These are phyloP conservation scores for Carex littledalei DNA, from an alignment of 176 grass and related monocot species.

Conservation along the genomic window DNA sequence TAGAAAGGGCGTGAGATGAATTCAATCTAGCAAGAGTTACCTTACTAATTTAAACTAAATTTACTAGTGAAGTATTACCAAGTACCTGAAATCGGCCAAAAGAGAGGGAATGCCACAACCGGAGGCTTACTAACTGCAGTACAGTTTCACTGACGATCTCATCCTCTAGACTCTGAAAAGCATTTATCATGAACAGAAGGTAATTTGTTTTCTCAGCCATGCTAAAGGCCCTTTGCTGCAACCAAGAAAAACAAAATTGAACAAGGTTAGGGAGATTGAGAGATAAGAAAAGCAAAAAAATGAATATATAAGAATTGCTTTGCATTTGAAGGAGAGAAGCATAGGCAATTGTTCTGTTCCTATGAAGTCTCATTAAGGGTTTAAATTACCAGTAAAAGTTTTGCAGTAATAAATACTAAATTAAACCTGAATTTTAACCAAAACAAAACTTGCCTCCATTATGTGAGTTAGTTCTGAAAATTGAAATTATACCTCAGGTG, in stretches of 20 bases:
- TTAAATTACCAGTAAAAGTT: too few relatives aligned
- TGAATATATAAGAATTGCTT: neutral
- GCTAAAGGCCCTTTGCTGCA: slow-evolving; percentile 57
- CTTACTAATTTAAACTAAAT: neutral
- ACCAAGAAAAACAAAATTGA: slow-evolving; percentile 13
- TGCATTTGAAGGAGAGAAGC: neutral
- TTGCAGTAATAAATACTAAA: too few relatives aligned
- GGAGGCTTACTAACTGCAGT: slow-evolving; percentile 85
- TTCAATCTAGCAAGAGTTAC: slow-evolving; percentile 1
- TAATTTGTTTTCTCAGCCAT: slow-evolving; percentile 96
- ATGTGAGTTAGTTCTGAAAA: too few relatives aligned
- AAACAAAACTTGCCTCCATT: too few relatives aligned
- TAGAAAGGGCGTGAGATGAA: slow-evolving; percentile 31
- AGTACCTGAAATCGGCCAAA: slow-evolving; percentile 74
- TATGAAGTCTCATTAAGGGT: too few relatives aligned
- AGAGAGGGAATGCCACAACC: slow-evolving; percentile 82
- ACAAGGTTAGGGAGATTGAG: neutral
- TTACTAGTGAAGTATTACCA: neutral
- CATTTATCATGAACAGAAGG: slow-evolving; percentile 96
- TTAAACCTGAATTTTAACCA: too few relatives aligned
- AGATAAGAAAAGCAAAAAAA: neutral
- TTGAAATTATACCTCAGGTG: too few relatives aligned
- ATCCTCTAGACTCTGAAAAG: slow-evolving; percentile 97
- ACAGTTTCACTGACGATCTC: slow-evolving; percentile 86
- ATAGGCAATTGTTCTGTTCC: too few relatives aligned